Percentiles rank a stretch among this genome's conserved stretches.
Conservation (phyloP, 305 asterid genomes). For the Fraxinus velutina region DNA sequence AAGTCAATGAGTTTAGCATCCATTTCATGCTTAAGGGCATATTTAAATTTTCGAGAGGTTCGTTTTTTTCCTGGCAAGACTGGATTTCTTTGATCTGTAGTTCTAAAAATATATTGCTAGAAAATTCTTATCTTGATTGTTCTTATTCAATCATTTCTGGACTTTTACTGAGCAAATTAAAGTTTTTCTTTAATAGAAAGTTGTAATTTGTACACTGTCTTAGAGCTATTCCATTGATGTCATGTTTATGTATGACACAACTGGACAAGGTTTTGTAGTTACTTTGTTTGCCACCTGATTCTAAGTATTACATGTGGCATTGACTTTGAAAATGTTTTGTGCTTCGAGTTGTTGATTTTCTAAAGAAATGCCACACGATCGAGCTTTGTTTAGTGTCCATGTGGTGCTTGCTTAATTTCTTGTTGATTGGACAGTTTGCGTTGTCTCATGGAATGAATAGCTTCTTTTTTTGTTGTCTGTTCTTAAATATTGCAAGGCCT, state of each 20-base stretch:
- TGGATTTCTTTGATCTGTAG: neutral
- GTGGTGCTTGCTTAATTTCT: conserved; percentile 11
- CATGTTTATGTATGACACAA: neutral
- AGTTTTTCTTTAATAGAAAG: neutral
- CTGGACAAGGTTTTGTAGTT: neutral
- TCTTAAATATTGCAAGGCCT: conserved; percentile 4
- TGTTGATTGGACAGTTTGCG: neutral
- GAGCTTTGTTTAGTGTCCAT: neutral
- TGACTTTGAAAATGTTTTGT: neutral
- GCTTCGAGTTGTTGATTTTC: neutral
- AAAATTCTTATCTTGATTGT: neutral
- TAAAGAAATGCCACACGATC: neutral
- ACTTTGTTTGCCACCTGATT: neutral
- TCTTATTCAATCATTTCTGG: neutral
- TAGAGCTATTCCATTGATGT: neutral
- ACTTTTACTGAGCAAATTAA: neutral
- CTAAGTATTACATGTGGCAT: neutral
- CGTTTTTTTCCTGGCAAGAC: neutral
- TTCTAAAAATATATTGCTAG: neutral
- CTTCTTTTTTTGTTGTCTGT: neutral
- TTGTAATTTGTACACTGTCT: neutral
- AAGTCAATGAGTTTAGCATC: neutral
- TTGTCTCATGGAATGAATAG: conserved; percentile 6
- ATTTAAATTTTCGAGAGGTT: neutral
- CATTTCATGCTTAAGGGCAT: neutral